Evolutionary conservation across 108 stramenopile genomes (phyloP).

Genomic region (Mayamaea pseudoterrestris): DNA sequence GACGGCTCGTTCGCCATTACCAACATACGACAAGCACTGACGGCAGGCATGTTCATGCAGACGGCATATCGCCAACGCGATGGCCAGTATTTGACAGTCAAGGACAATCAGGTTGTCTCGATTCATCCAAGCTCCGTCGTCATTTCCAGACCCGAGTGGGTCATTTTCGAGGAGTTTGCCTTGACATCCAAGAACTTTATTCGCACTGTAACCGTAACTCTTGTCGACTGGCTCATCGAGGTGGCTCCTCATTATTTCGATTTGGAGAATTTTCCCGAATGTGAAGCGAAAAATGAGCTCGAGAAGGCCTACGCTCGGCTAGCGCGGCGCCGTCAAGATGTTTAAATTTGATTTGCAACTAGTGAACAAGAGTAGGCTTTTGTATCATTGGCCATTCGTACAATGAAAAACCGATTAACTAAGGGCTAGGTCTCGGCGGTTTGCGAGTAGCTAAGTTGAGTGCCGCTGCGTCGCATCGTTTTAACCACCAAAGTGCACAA

Average conservation of each 20-base stretch:
- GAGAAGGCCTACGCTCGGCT: conserved; percentile 64
- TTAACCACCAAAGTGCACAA: no score
- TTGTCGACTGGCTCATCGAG: conserved; percentile 94
- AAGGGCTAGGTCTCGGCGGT: no score
- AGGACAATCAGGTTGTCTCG: conserved; percentile 95
- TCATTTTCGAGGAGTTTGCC: conserved; percentile 97
- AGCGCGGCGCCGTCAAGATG: no score
- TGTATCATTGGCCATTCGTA: no score
- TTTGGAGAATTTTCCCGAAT: conserved; percentile 93
- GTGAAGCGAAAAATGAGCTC: conserved; percentile 82
- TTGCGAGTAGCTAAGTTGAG: no score
- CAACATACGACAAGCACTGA: conserved; percentile 83
- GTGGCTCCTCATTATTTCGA: conserved; percentile 98
- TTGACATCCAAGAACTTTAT: conserved; percentile 97
- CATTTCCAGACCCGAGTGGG: conserved; percentile 91
- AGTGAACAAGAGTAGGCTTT: no score
- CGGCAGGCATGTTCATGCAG: conserved; percentile 91
- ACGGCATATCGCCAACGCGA: conserved; percentile 88
- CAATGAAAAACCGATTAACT: no score
- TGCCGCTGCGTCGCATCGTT: no score
- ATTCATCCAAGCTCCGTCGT: conserved; percentile 93
- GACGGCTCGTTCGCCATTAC: conserved; percentile 77
- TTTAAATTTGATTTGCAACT: no score
- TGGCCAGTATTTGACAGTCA: conserved; percentile 95
- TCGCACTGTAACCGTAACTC: conserved; percentile 88